Evolutionary conservation across 2,329 filamentous ascomycete genomes (phyloP).

Genomic region (Phialocephala subalpina): DNA sequence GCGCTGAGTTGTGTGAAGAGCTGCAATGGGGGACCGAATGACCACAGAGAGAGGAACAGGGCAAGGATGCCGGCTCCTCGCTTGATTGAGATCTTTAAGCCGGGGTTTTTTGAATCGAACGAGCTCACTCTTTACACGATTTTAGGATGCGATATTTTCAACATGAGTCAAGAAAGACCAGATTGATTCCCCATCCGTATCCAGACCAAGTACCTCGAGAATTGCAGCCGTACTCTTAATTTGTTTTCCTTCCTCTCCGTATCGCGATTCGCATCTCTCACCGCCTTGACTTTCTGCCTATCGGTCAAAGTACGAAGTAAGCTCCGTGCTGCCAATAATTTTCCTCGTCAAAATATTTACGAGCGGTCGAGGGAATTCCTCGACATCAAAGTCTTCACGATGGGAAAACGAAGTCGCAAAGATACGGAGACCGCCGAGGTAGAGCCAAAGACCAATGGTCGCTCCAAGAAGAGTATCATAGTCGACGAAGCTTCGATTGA

Average conservation of each 20-base stretch:
- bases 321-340: too few relatives aligned
- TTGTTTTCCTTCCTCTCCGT: background rate
- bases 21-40: background rate
- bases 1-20: conserved; percentile 18
- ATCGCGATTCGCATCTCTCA: too few relatives aligned
- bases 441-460: conserved; percentile 29
- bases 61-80: background rate
- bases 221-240: background rate
- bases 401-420: conserved; percentile 43
- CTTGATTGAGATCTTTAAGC: background rate
- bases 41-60: background rate
- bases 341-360: background rate
- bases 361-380: background rate
- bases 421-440: conserved; percentile 34
- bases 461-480: conserved; percentile 43
- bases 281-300: too few relatives aligned
- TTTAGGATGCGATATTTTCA: background rate
- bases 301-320: too few relatives aligned
- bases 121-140: background rate
- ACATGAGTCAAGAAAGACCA: background rate
- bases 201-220: background rate
- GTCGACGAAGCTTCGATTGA: conserved; percentile 63
- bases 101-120: background rate
- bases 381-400: conserved; percentile 24
- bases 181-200: background rate